These are phyloP conservation scores for Aspergillus aculeatinus DNA, from an alignment of 2,329 filamentous ascomycete genomes.

Conservation along the genomic window DNA sequence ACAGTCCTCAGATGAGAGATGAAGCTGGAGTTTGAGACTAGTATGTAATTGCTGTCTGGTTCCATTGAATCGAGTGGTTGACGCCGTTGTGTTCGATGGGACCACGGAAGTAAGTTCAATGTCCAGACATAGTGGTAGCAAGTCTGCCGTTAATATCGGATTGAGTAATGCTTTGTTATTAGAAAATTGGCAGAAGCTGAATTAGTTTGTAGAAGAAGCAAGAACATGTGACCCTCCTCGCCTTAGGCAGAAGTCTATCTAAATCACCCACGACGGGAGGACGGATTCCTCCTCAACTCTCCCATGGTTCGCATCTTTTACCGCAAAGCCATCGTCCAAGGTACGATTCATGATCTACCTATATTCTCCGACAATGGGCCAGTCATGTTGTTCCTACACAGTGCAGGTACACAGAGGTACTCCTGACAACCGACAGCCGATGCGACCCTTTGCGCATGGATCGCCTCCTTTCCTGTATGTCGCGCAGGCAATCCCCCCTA, in stretches of 20 bases:
- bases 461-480: not conserved
- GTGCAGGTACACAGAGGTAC: not conserved
- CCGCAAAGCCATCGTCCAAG: not conserved
- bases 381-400: not conserved
- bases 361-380: not conserved
- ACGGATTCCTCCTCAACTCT: not conserved
- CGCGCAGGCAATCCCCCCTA: not conserved
- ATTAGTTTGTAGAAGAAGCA: not conserved
- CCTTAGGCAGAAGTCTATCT: not conserved
- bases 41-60: no score
- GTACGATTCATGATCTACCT: not conserved
- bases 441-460: not conserved
- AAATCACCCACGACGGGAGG: not conserved
- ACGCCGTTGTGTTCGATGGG: no score
- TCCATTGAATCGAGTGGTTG: no score
- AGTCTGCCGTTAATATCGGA: not conserved
- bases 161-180: not conserved
- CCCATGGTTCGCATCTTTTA: not conserved
- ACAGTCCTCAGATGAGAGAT: constrained; percentile 10
- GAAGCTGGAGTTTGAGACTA: constrained; percentile 8
- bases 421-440: not conserved
- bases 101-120: no score
- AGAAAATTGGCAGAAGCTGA: not conserved
- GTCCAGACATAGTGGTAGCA: not conserved
- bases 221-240: not conserved